Percentiles rank a stretch among this genome's conserved stretches.
Conservation (phyloP, 805 yeast species). For the Brettanomyces custersianus region DNA sequence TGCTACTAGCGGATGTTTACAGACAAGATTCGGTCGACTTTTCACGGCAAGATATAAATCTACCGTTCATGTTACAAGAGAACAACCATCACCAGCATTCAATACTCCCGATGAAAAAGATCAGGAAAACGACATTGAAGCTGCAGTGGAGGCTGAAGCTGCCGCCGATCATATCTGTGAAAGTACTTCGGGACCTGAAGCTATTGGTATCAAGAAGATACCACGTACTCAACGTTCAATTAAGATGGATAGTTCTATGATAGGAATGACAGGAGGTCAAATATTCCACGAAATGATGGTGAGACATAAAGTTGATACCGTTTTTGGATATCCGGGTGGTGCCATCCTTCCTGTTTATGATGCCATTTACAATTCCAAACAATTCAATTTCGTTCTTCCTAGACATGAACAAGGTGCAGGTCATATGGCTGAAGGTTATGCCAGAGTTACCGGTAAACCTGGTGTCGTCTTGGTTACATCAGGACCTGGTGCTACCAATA, state of each 20-base stretch:
- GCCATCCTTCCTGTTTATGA: constrained; percentile 97
- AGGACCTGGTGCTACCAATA: constrained; percentile 99
- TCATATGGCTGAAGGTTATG: constrained; percentile 99
- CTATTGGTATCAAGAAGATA: constrained; percentile 14
- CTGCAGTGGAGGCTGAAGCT: constrained; percentile 2
- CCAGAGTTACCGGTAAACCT: constrained; percentile 89
- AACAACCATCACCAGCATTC: constrained; percentile 15
- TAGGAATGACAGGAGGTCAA: constrained; percentile 97
- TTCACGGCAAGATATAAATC: background rate
- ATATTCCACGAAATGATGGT: constrained; percentile 98
- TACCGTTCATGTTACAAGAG: constrained; percentile 7
- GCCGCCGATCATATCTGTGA: constrained; percentile 5
- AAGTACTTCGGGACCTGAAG: constrained; percentile 7
- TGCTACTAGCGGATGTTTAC: too few species aligned
- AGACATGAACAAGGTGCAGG: constrained; percentile 99
- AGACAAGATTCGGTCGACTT: background rate
- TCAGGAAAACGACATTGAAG: constrained; percentile 1
- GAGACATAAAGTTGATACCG: constrained; percentile 89
- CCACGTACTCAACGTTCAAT: constrained; percentile 11
- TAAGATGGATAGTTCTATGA: constrained; percentile 67
- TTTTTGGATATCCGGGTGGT: constrained; percentile 98
- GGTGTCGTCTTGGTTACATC: constrained; percentile 98
- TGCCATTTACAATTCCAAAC: constrained; percentile 86
- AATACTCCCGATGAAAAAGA: constrained; percentile 4
- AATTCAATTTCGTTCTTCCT: constrained; percentile 86